A percentile compares a stretch with the other conserved stretches of the same genome.
phyloP scores from a whole-genome alignment of 1,284 basidiomycete genomes.

The Rhodotorula sp. region DNA sequence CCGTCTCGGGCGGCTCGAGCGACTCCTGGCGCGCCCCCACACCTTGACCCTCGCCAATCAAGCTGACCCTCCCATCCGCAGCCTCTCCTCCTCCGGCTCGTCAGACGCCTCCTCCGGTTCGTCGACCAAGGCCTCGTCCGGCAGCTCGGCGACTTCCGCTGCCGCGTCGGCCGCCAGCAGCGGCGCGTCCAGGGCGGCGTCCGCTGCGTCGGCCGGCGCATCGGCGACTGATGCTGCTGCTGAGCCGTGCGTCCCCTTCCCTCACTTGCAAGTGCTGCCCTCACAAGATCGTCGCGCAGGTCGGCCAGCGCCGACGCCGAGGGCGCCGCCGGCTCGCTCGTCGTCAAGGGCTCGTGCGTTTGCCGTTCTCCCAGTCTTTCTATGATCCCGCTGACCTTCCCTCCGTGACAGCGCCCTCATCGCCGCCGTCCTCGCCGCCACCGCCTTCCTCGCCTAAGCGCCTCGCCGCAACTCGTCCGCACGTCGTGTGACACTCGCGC shows the following conservation, averaged over 20 bases:
- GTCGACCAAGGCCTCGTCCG: neutral
- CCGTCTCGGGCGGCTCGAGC: slow-evolving; percentile 1
- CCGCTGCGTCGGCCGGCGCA: neutral
- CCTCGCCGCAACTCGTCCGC: too few species aligned
- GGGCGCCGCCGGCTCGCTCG: neutral
- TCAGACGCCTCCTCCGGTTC: neutral
- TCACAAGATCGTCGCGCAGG: neutral
- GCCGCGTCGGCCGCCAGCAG: neutral
- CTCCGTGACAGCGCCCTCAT: neutral
- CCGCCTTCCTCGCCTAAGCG: neutral
- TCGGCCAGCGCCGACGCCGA: neutral
- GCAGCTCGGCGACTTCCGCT: neutral
- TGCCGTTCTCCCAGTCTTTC: neutral
- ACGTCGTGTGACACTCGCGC: neutral
- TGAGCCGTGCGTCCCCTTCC: neutral
- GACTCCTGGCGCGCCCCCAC: neutral
- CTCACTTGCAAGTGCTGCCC: neutral
- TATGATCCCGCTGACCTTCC: neutral
- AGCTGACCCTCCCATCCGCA: neutral
- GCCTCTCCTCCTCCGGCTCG: slow-evolving; percentile 1
- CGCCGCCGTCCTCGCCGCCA: neutral
- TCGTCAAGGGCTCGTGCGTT: slow-evolving; percentile 15
- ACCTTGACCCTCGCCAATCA: fast-evolving
- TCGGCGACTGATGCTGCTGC: neutral
- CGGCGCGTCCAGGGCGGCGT: neutral